Conservation (phyloP, 352 stramenopile genomes). For the Halophytophthora polymorphica region DNA sequence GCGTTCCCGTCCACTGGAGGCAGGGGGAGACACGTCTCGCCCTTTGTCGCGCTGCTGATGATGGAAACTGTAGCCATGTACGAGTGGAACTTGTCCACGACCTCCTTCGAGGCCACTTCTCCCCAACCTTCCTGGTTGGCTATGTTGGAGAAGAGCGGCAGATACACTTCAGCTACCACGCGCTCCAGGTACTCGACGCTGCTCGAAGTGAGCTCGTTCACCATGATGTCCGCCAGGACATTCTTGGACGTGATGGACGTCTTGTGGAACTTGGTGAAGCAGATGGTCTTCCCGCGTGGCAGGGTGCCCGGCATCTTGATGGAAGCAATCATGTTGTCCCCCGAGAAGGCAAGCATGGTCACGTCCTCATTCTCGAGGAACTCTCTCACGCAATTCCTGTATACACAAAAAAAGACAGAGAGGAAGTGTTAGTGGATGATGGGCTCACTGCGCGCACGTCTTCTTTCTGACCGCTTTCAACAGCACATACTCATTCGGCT, state of each 20-base stretch:
- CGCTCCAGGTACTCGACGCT: conserved; percentile 95
- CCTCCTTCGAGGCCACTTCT: conserved; percentile 95
- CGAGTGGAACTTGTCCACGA: conserved; percentile 96
- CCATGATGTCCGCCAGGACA: conserved; percentile 83
- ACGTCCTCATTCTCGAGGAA: conserved; percentile 88
- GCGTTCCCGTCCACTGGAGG: conserved; percentile 88
- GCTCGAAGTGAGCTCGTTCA: conserved; percentile 84
- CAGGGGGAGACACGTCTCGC: conserved; percentile 95
- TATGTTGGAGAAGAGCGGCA: conserved; percentile 94
- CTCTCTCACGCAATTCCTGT: conserved; percentile 78
- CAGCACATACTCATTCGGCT: conserved; percentile 66
- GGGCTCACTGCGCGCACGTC: not conserved
- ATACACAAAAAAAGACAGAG: not conserved
- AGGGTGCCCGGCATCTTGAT: conserved; percentile 88
- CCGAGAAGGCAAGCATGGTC: conserved; percentile 87
- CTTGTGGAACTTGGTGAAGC: conserved; percentile 90
- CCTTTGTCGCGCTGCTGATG: conserved; percentile 95
- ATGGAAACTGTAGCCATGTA: conserved; percentile 96
- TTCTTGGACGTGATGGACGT: conserved; percentile 77
- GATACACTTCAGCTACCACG: conserved; percentile 92
- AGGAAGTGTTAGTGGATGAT: not conserved
- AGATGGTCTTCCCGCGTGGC: conserved; percentile 87
- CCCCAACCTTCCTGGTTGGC: conserved; percentile 95
- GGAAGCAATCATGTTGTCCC: conserved; percentile 79
- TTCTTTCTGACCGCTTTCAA: not conserved